Base-by-base conservation (phyloP, 345 rosid species). In the Clausena lansium region DNA sequence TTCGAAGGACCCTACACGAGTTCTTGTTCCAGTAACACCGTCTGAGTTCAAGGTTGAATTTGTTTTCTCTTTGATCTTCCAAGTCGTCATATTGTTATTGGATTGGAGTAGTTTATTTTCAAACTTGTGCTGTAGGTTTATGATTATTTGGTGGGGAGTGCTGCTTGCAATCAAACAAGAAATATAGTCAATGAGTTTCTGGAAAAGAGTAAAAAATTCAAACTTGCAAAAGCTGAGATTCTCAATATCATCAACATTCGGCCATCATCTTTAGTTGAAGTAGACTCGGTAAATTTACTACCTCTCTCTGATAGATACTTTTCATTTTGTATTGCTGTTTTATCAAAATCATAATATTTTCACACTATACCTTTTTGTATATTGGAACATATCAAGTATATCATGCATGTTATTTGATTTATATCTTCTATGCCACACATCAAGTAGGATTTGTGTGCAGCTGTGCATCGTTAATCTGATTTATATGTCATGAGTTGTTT, bases 191-290 rank as follows among this genome's bases (percentile, higher is more conserved):
- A 72, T 33, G 84, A 77, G 76, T 89, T 92, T 73, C 33, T 87
- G 32, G 87, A 86, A 7, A 89, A 86, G 83, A 83, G 89, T 78
- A 88, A 87, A 81, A 85, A 71, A 60, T 92, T 79, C 77, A 80
- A 86, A 63, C 86, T 96, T 45, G 90, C 98, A 0, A 91, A 94
- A 86, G 93, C 95, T 58, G 97, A 94, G 91, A 75, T 88, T 60
- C 94, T 94, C 80, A 91, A 86, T 76, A 89, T 94, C 78, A 82
- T 91, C 82, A 89, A 94, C 76, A 69, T 87, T 35, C 79, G 88
- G 38, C 97, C 98, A 57, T 69, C 87, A 75, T 73, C 84, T 69
- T 67, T 80, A 6, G 95, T 88, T 60, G 97, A 88, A 60, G 67
- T 91, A 41, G 74, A 76, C 14, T 73, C 94, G 83, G 99, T 94